Percentiles rank a stretch among this genome's conserved stretches.
phyloP scores from a whole-genome alignment of 805 yeast species.

The Metschnikowia anglica region DNA sequence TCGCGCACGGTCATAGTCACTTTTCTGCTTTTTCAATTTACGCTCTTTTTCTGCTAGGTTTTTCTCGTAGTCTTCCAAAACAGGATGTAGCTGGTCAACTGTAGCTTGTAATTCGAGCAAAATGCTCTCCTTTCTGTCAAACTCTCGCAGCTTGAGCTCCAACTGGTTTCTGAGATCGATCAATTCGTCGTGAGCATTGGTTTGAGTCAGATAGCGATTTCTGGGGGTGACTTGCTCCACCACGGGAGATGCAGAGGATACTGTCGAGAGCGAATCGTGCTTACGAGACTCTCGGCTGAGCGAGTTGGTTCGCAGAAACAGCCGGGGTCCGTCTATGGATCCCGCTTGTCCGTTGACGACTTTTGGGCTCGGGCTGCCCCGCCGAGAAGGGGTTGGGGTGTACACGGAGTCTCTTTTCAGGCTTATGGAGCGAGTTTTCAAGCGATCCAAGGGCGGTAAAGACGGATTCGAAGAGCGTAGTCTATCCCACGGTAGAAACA shows the following conservation, averaged over 20 bases:
- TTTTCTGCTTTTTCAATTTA: conserved; percentile 46
- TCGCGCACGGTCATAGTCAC: conserved; percentile 51
- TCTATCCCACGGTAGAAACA: conserved; percentile 64
- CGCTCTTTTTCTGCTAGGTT: conserved; percentile 46
- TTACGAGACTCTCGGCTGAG: conserved; percentile 1
- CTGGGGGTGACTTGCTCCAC: neutral
- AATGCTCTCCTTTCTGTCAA: conserved; percentile 45
- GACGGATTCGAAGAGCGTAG: conserved; percentile 36
- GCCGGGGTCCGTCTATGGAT: neutral
- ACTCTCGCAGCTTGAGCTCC: conserved; percentile 21
- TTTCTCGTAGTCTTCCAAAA: conserved; percentile 46
- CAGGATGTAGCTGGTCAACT: conserved; percentile 48
- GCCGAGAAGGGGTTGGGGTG: conserved; percentile 17
- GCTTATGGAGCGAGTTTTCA: conserved; percentile 7
- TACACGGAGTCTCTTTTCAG: conserved; percentile 11
- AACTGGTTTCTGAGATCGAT: conserved; percentile 12
- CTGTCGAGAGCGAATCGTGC: neutral
- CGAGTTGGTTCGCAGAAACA: conserved; percentile 8
- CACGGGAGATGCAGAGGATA: conserved; percentile 2
- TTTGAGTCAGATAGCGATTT: neutral
- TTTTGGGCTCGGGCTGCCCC: conserved; percentile 9
- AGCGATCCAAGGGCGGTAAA: conserved; percentile 15
- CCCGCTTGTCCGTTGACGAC: conserved; percentile 1
- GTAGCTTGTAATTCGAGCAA: conserved; percentile 49
- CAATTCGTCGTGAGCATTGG: conserved; percentile 1